Evolutionary conservation across 2,329 filamentous ascomycete species (phyloP), one percentile per base, ranked within the genome.

Genomic region (Dothiorella sarmentorum): DNA sequence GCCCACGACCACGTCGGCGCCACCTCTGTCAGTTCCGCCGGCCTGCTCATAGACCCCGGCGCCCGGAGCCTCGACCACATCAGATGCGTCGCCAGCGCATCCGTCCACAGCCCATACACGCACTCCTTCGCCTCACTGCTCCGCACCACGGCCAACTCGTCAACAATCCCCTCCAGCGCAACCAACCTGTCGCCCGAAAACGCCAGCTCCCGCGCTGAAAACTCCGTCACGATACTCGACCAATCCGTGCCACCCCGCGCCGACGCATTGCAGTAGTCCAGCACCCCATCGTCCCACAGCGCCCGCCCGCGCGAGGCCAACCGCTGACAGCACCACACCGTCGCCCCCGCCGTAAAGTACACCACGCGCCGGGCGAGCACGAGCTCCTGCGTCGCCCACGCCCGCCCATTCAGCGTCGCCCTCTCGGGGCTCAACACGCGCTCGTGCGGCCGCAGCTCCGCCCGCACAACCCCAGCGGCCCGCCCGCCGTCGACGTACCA

Each of bases 1-100:
- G 49, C 49, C 49, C 49, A 40, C 24, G 49, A 53, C 49, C 49
- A 53, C 22, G 49, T 18, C 33, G 49, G 49, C 43, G 43, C 43
- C 33, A 40, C 22, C 1, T 7, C 49, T 22, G 2, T 10, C 24
- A 53, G 22, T 18, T 29, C 49, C 2, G 3, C 9, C 1, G 49
- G 33, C 49, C 49, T 53, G 31, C 24, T 18, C 49, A 53, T 1
- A 22, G 20, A 7, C 22, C 33, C 22, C 22, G 33, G 20, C 31
- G 4, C 5, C n/a, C 33, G 10, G 22, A 31, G 7, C 26, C 33
- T 17, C 33, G 49, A 40, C 49, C 49, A 53, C 33, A 40, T 10
- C 33, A 53, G 10, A 18, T 40, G 15, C 22, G 11, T 9, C 15
- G 49, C 49, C 49, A 53, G 22, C 33, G 33, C 24, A 6, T 37